Base-by-base conservation (phyloP, 495 filamentous ascomycete genomes). In the Neurospora hispaniola region DNA sequence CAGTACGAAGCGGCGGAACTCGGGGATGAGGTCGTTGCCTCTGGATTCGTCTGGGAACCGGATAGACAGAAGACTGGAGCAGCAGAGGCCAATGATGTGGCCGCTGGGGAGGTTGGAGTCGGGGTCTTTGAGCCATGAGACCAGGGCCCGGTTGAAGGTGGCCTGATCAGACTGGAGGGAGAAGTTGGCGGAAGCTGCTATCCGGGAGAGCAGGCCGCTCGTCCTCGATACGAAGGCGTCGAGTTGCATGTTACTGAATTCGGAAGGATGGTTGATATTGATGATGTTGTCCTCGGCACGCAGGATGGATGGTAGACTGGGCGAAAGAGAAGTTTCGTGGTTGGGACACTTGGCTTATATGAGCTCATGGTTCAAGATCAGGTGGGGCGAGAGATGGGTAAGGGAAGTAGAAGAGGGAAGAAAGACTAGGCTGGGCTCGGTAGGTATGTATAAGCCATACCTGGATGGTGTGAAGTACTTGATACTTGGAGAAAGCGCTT, bases 401-500 rank as follows among this genome's bases (percentile, higher is more conserved):
- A 41, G 42, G 27, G 27, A 27, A 39, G 42, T 20, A 42, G 20
- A 35, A 54, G n/a, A 8, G 27, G 54, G 11, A n/a, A 14, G 14
- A 66, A 66, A 16, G 27, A 66, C 54, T 66, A 18, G 18, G 18
- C 42, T 66, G 43, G 66, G 42, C 14, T 31, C 20, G 48, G 31
- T 9, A 44, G 44, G 48, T 31, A 42, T 40, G 23, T 8, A 40
- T 39, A 18, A 20, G 41, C 20, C 38, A n/a, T 44, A 80, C 80
- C 78, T 76, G 74, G 41, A 38, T 35, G 27, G 76, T 92, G 80
- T 92, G 92, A 6, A 93, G 83, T 87, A 93, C 91, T 27, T 89
- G 85, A 80, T 90, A 93, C 74, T 90, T 83, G 73, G 92, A 87
- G 76, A 90, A 94, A 7, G 91, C 90, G n/a, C 91, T 90, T 27